These are phyloP conservation scores for Trichoderma sp. DNA, from an alignment of 2,329 filamentous ascomycete genomes.

Conservation along the genomic window DNA sequence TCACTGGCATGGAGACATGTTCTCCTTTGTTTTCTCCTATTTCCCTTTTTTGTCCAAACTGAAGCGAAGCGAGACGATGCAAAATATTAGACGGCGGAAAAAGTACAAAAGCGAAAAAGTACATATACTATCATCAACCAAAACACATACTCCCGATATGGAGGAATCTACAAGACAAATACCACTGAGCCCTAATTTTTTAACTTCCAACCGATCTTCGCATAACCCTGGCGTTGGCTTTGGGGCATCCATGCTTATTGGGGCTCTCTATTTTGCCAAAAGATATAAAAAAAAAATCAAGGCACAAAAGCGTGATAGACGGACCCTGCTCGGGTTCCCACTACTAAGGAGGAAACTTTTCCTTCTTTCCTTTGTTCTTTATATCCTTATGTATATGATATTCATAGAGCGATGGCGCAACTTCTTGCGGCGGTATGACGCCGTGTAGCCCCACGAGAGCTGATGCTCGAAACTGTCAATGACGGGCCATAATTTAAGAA, in stretches of 20 bases:
- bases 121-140: neutral
- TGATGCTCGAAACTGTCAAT: neutral
- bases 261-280: neutral
- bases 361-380: neutral
- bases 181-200: neutral
- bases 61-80: neutral
- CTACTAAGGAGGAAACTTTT: neutral
- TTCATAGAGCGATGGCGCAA: slow-evolving; percentile 25
- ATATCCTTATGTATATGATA: neutral
- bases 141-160: neutral
- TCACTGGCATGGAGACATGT: slow-evolving; percentile 13
- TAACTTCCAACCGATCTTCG: neutral
- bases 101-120: slow-evolving; percentile 5
- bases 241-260: neutral
- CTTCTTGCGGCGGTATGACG: neutral
- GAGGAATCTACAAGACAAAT: neutral
- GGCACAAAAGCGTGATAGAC: slow-evolving; percentile 18
- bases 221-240: slow-evolving; percentile 16
- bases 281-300: neutral
- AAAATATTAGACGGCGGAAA: slow-evolving; percentile 17
- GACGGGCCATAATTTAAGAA: neutral
- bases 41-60: neutral
- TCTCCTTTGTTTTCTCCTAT: neutral
- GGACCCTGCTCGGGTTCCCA: neutral
- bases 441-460: neutral